Evolutionary conservation across 331 rosid genomes (phyloP).

Genomic region (Saraca asoca): DNA sequence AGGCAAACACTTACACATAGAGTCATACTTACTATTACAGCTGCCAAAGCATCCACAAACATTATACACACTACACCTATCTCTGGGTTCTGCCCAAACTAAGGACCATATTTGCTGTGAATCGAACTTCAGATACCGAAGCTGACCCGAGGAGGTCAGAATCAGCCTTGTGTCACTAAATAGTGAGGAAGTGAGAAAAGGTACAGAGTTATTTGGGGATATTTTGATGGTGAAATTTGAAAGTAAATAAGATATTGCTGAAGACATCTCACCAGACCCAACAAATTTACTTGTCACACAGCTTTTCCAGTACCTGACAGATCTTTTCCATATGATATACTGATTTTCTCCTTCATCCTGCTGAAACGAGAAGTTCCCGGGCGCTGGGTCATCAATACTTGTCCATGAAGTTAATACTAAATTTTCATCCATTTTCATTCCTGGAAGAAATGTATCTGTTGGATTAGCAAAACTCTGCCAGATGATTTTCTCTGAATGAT

Average conservation of each 20-base stretch:
- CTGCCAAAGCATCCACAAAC: conserved; percentile 73
- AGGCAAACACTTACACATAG: conserved; percentile 73
- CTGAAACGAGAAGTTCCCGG: conserved; percentile 52
- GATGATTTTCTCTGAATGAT: conserved; percentile 35
- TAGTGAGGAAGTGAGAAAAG: conserved; percentile 40
- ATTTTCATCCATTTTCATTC: conserved; percentile 55
- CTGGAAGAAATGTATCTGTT: conserved; percentile 68
- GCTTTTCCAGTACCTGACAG: conserved; percentile 73
- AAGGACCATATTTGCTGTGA: conserved; percentile 55
- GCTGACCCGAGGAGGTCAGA: conserved; percentile 65
- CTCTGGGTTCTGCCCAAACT: conserved; percentile 73
- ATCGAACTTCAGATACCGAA: conserved; percentile 55
- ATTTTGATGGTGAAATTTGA: conserved; percentile 58
- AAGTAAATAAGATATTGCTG: conserved; percentile 57
- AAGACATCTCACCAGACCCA: conserved; percentile 58
- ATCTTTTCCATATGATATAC: conserved; percentile 57
- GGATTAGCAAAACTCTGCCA: conserved; percentile 80
- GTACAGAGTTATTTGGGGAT: background rate
- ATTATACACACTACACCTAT: conserved; percentile 71
- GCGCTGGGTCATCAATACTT: conserved; percentile 36
- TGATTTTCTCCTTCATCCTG: conserved; percentile 26
- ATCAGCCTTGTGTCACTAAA: conserved; percentile 57
- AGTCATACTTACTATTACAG: conserved; percentile 59
- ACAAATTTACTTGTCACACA: conserved; percentile 51
- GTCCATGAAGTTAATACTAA: conserved; percentile 51